Base-by-base conservation (phyloP, 1,284 basidiomycete genomes). In the Bjerkandera adusta region DNA sequence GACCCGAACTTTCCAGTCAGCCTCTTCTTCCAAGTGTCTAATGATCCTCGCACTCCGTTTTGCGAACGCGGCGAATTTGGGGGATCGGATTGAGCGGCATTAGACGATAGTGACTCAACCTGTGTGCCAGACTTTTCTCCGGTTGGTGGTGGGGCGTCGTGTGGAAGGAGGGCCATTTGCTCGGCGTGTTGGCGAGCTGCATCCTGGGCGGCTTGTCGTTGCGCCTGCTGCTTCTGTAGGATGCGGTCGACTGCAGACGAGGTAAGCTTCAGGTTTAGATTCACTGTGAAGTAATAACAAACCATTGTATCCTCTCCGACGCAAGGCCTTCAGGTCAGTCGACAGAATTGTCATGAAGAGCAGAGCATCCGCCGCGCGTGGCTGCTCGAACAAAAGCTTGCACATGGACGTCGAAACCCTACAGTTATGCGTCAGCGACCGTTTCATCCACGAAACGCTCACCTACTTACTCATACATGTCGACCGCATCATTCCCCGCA, bases 291-390 rank as follows among this genome's bases (percentile, higher is more conserved):
- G 46, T 21, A 7, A 38, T 13, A 25, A 51, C 70, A 20, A 59
- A 85, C 88, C 85, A 58, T 92, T 91, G 60, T 89, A 92, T 1
- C 93, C 93, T 51, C 95, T 76, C 46, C 94, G 75, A 62, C 86
- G 89, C 45, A 99, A 70, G 1, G 90, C 84, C 52, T 82, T 78
- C 36, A 98, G 70, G 49, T 95, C 89, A 0, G 94, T 97, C 0
- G 91, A 92, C 10, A 99, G 76, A 37, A 99, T 91, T 0, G 92
- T 96, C 82, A 92, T 91, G 59, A 97, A 89, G 11, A 98, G 66
- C 6, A 98, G 69, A 0, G 87, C 80, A 60, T 97, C 93, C 56
- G 92, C 90, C 6, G 82, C 79, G 59, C 87, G 87, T 3, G 82
- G 82, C 2, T 79, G 76, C 41, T 85, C 78, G 51, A 96, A 87